Evolutionary conservation across 495 filamentous ascomycete species (phyloP).

Genomic region (Pyronema domesticum): DNA sequence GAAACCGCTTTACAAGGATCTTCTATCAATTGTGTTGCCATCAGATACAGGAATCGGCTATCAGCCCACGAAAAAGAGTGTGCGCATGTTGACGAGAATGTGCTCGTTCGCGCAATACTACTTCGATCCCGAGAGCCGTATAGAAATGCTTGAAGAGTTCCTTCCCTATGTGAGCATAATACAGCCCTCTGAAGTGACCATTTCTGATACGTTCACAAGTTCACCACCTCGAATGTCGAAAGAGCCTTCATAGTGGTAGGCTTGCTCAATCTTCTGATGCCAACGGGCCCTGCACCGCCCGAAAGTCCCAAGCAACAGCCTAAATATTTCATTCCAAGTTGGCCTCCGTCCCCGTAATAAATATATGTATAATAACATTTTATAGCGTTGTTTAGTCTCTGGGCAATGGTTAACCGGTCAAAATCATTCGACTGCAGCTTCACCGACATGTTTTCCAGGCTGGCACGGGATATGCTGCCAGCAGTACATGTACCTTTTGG

Average conservation of each 20-base stretch:
- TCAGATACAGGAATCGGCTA: slow-evolving; percentile 51
- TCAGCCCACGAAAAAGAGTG: slow-evolving; percentile 47
- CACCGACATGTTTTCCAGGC: slow-evolving; percentile 71
- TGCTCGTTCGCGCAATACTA: slow-evolving; percentile 79
- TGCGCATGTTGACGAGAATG: slow-evolving; percentile 65
- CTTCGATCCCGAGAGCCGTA: slow-evolving; percentile 72
- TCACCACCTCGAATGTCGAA: slow-evolving; percentile 78
- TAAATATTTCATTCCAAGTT: slow-evolving; percentile 58
- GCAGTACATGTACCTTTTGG: slow-evolving; percentile 63
- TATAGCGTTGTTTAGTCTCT: slow-evolving; percentile 74
- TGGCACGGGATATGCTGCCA: slow-evolving; percentile 63
- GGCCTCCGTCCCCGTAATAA: neutral
- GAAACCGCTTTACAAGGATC: slow-evolving; percentile 76
- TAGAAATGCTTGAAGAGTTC: slow-evolving; percentile 80
- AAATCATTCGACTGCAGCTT: slow-evolving; percentile 74
- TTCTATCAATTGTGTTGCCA: slow-evolving; percentile 77
- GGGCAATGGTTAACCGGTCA: slow-evolving; percentile 81
- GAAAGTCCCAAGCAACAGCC: slow-evolving; percentile 56
- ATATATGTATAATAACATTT: neutral
- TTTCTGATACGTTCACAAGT: slow-evolving; percentile 30
- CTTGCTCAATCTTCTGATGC: slow-evolving; percentile 68
- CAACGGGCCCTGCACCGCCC: slow-evolving; percentile 59
- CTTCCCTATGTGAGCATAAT: slow-evolving; percentile 42
- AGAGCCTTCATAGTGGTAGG: slow-evolving; percentile 77
- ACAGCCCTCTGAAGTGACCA: slow-evolving; percentile 2